Conservation (phyloP, 371 early-diverging fungal species). For the Gilbertella persicaria region DNA sequence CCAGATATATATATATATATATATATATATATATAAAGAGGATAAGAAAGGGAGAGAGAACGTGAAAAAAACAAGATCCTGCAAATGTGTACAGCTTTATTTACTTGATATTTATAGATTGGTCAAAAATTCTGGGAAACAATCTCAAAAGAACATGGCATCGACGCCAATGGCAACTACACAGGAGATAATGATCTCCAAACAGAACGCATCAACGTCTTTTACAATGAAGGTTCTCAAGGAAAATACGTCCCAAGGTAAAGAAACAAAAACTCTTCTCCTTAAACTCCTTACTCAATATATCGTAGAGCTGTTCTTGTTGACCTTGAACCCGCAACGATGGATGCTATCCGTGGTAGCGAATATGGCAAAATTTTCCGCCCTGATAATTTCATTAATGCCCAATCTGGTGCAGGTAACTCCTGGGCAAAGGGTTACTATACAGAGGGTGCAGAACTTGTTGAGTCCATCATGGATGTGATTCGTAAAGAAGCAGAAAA, state of each 20-base stretch:
- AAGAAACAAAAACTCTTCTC: not conserved
- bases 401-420: slow-evolving; percentile 88
- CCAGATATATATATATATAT: too few species aligned
- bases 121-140: slow-evolving; percentile 94
- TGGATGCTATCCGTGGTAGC: slow-evolving; percentile 88
- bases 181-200: slow-evolving; percentile 86
- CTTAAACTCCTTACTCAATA: too few species aligned
- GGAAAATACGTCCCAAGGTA: slow-evolving; percentile 82
- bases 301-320: slow-evolving; percentile 92
- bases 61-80: too few species aligned
- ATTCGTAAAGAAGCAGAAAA: slow-evolving; percentile 84
- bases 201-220: slow-evolving; percentile 92
- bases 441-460: slow-evolving; percentile 89
- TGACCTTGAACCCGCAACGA: slow-evolving; percentile 98
- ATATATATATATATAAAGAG: too few species aligned
- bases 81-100: too few species aligned
- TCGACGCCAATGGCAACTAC: slow-evolving; percentile 73
- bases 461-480: slow-evolving; percentile 79
- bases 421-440: slow-evolving; percentile 94
- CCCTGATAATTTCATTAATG: slow-evolving; percentile 86
- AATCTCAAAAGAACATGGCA: slow-evolving; percentile 90
- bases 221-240: slow-evolving; percentile 92
- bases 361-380: slow-evolving; percentile 76
- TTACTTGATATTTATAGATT: slow-evolving; percentile 44
- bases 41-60: too few species aligned